Conservation (phyloP, 2,329 filamentous ascomycete species). For the Neonectria sp. region DNA sequence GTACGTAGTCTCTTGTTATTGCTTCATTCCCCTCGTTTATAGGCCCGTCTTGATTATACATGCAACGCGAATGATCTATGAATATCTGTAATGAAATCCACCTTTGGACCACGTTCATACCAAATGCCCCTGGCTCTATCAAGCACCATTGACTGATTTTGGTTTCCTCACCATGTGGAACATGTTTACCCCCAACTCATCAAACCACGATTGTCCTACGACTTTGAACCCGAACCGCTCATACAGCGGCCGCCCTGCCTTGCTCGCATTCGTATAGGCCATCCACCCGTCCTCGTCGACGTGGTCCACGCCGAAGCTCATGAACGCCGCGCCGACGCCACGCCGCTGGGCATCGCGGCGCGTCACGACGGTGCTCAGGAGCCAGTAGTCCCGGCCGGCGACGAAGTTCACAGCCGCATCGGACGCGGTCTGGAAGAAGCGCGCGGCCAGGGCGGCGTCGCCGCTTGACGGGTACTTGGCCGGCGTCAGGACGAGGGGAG, state of each 20-base stretch:
- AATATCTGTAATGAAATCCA: not conserved
- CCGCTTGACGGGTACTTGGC: constrained; percentile 44
- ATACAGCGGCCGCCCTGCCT: constrained; percentile 47
- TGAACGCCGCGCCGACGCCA: constrained; percentile 53
- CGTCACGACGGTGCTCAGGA: constrained; percentile 53
- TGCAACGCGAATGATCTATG: constrained; percentile 17
- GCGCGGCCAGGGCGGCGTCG: constrained; percentile 52
- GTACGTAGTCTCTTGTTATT: constrained; percentile 33
- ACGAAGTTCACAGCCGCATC: constrained; percentile 45
- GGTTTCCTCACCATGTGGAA: constrained; percentile 51
- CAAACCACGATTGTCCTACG: constrained; percentile 38
- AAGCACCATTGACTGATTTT: not conserved
- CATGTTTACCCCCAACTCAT: constrained; percentile 41
- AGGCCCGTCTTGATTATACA: constrained; percentile 30
- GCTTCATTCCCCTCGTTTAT: constrained; percentile 35
- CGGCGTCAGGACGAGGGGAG: constrained; percentile 40
- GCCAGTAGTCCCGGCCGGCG: constrained; percentile 49
- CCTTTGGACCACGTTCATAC: not conserved
- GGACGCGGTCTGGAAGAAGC: constrained; percentile 58
- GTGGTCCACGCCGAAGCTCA: constrained; percentile 51
- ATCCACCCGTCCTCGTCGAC: constrained; percentile 49
- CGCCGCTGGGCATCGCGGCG: constrained; percentile 48
- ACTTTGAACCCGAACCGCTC: constrained; percentile 49
- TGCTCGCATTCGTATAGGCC: constrained; percentile 49
- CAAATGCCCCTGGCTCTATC: not conserved